Percentiles rank a stretch among this genome's conserved stretches.
Conservation (phyloP, 2,329 filamentous ascomycete species). For the Xylaria multiplex region DNA sequence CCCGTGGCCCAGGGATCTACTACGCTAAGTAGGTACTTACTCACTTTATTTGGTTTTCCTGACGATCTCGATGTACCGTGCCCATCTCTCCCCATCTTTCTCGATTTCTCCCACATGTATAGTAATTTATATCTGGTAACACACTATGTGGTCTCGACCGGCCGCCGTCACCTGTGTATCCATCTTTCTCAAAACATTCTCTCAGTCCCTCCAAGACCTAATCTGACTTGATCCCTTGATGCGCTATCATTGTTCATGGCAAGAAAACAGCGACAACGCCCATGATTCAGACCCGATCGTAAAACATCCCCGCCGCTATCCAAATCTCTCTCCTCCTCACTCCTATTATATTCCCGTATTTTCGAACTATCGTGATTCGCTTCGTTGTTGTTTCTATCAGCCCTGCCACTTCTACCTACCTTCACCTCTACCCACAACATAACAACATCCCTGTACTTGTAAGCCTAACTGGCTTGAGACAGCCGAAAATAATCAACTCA, state of each 20-base stretch:
- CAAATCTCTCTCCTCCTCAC: not conserved
- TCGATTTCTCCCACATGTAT: not conserved
- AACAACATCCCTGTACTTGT: not conserved
- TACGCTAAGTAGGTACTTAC: too few species aligned
- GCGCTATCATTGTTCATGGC: not conserved
- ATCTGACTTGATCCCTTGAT: not conserved
- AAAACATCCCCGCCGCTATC: conserved; percentile 7
- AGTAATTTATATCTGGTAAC: not conserved
- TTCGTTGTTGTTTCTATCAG: not conserved
- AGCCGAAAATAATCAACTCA: conserved; percentile 5
- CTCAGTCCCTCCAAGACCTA: not conserved
- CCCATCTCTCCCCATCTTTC: conserved; percentile 1
- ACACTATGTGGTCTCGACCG: conserved; percentile 16
- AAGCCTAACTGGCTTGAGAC: conserved; percentile 10
- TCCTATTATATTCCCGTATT: too few species aligned
- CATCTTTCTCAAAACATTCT: not conserved
- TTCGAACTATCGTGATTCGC: not conserved
- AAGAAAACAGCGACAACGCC: not conserved
- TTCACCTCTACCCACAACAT: conserved; percentile 5
- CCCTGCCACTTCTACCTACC: not conserved
- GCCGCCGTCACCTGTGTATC: not conserved
- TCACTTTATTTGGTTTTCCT: not conserved
- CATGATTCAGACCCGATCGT: conserved; percentile 12
- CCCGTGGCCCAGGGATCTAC: not conserved
- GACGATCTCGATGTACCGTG: conserved; percentile 22